Percentiles rank a stretch among this genome's conserved stretches.
phyloP scores from a whole-genome alignment of 495 filamentous ascomycete species.

The Melanomma pulvis-pyrius region DNA sequence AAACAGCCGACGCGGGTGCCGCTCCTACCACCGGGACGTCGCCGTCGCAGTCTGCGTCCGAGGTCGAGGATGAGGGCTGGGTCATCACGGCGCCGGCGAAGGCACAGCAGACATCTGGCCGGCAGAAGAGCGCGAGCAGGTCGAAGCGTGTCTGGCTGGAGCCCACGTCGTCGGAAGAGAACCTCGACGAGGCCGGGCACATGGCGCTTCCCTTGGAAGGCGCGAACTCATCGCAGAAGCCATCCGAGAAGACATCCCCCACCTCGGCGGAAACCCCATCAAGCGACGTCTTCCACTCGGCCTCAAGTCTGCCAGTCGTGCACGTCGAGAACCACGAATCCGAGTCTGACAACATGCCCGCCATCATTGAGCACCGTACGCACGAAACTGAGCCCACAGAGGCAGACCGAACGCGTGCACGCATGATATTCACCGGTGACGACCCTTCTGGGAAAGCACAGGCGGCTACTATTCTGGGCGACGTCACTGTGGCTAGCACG shows the following conservation, averaged over 20 bases:
- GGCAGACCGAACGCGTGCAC: slow-evolving; percentile 73
- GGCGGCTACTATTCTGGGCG: slow-evolving; percentile 88
- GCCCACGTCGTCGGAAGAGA: slow-evolving; percentile 51
- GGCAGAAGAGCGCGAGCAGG: slow-evolving; percentile 27
- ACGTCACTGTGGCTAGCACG: slow-evolving; percentile 66
- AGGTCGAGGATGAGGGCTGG: slow-evolving; percentile 42
- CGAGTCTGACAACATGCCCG: slow-evolving; percentile 34
- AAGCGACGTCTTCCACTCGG: slow-evolving; percentile 52
- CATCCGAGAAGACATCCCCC: slow-evolving; percentile 35
- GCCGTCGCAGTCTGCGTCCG: slow-evolving; percentile 29
- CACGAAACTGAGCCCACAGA: slow-evolving; percentile 53
- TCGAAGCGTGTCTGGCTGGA: slow-evolving; percentile 44
- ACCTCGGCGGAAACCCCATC: slow-evolving; percentile 35
- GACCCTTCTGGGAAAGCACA: slow-evolving; percentile 75
- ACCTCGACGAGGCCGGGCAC: slow-evolving; percentile 43
- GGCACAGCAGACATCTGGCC: slow-evolving; percentile 13
- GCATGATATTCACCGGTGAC: slow-evolving; percentile 82
- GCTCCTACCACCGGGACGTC: background rate
- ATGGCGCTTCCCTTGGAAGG: slow-evolving; percentile 51
- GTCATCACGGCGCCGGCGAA: slow-evolving; percentile 33
- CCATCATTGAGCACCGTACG: slow-evolving; percentile 20
- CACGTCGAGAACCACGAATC: slow-evolving; percentile 48
- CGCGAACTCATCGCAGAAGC: slow-evolving; percentile 30
- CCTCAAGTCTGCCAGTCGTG: slow-evolving; percentile 54
- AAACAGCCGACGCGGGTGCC: slow-evolving; percentile 1